Evolutionary conservation across 148 eudicot species (phyloP).

Genomic region (Chenopodium quinoa): DNA sequence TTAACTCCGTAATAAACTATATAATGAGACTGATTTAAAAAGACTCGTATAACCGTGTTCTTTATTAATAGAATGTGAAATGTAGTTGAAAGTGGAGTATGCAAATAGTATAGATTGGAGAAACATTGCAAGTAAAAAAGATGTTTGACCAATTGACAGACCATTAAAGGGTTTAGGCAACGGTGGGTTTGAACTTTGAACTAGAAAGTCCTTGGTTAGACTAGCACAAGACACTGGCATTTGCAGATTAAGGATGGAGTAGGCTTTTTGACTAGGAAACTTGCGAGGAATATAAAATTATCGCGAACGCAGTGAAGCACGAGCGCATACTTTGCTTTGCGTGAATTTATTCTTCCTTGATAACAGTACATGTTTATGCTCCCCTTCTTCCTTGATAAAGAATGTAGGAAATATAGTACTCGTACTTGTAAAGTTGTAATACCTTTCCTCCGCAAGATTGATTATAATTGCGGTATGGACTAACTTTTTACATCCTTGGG

Average conservation of each 20-base stretch:
- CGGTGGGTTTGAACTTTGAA: not conserved
- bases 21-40: no score
- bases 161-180: not conserved
- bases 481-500: no score
- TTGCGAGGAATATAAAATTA: not conserved
- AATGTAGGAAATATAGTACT: no score
- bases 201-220: not conserved
- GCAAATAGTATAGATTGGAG: no score
- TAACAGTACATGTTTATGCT: not conserved
- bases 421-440: no score
- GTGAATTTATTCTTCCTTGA: not conserved
- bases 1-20: no score
- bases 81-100: no score
- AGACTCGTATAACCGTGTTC: no score
- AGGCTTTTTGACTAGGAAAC: not conserved
- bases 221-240: not conserved
- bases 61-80: no score
- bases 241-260: not conserved
- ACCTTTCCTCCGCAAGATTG: no score
- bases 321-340: not conserved
- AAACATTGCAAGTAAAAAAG: no score
- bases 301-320: not conserved
- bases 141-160: not conserved
- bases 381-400: not conserved
- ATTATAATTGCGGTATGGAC: no score